A percentile compares a stretch with the other conserved stretches of the same genome.
phyloP scores from a whole-genome alignment of 2,329 filamentous ascomycete species.

The Dothideomycetidae sp. region DNA sequence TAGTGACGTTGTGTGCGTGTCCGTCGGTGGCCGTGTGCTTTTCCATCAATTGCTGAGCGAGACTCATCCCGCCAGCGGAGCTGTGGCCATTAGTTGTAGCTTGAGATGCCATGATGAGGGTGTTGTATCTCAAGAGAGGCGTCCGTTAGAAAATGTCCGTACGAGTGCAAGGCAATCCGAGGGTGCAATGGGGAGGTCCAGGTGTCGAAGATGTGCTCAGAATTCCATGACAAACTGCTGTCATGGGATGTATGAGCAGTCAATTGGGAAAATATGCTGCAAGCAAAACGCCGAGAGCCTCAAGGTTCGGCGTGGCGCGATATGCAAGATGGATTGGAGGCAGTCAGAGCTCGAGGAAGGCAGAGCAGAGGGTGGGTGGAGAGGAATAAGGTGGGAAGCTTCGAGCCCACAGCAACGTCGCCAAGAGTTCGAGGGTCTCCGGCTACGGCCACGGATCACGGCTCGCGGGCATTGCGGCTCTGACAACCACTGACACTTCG shows the following conservation, averaged over 20 bases:
- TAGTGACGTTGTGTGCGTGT: constrained; percentile 44
- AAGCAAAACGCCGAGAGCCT: background rate
- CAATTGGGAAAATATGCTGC: background rate
- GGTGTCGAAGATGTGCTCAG: background rate
- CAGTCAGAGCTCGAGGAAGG: background rate
- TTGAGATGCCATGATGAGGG: constrained; percentile 9
- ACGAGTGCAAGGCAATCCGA: constrained; percentile 8
- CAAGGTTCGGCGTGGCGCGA: background rate
- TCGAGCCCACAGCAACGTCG: background rate
- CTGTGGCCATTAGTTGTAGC: constrained; percentile 7
- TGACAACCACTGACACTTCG: too few relatives aligned
- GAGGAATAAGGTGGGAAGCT: background rate
- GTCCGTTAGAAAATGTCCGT: constrained; percentile 8
- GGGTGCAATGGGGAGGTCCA: constrained; percentile 1
- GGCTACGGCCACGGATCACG: too few relatives aligned
- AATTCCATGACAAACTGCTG: background rate
- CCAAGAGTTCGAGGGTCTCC: background rate
- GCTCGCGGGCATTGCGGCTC: too few relatives aligned
- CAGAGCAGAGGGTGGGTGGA: background rate
- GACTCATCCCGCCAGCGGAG: constrained; percentile 26
- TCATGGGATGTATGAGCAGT: too few relatives aligned
- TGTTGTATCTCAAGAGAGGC: constrained; percentile 7
- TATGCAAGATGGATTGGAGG: background rate
- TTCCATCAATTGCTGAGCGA: constrained; percentile 39
- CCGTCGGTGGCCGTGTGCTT: constrained; percentile 38